Conservation (phyloP, 2,329 filamentous ascomycete genomes). For the Exserohilum rostratum region DNA sequence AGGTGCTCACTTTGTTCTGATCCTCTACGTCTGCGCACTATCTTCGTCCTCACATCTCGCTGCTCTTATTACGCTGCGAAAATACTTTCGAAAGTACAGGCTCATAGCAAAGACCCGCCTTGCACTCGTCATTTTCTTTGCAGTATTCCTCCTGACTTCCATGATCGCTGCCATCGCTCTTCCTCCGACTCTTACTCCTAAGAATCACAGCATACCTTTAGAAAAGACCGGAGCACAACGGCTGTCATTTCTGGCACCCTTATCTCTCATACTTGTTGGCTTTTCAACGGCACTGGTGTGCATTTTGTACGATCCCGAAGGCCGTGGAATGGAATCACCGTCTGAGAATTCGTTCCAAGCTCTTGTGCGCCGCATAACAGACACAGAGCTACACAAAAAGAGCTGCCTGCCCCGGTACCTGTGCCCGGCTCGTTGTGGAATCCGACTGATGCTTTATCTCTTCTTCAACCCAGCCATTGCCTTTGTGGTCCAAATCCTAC, state of each 20-base stretch:
- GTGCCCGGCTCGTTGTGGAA: constrained; percentile 18
- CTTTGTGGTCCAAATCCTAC: constrained; percentile 34
- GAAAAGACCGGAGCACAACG: constrained; percentile 25
- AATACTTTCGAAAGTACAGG: constrained; percentile 39
- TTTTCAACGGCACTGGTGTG: constrained; percentile 39
- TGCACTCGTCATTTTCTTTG: constrained; percentile 35
- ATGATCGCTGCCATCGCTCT: constrained; percentile 36
- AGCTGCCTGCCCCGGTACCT: background rate
- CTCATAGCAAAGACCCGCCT: constrained; percentile 38
- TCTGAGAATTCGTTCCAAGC: constrained; percentile 3
- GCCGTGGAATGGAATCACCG: constrained; percentile 5
- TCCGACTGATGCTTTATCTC: constrained; percentile 26
- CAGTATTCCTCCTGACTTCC: constrained; percentile 33
- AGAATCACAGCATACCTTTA: constrained; percentile 4
- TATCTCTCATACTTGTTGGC: constrained; percentile 36
- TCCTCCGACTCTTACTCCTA: constrained; percentile 13
- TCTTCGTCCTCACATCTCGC: constrained; percentile 42
- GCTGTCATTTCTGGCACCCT: constrained; percentile 31
- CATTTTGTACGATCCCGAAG: constrained; percentile 31
- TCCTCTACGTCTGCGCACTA: constrained; percentile 40
- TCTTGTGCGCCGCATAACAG: constrained; percentile 13
- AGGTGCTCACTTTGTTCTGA: constrained; percentile 40
- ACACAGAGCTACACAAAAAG: constrained; percentile 5
- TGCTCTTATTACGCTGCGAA: constrained; percentile 39
- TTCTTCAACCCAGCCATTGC: constrained; percentile 38